Base-by-base conservation (phyloP, 345 rosid genomes). In the Citrus australasica region DNA sequence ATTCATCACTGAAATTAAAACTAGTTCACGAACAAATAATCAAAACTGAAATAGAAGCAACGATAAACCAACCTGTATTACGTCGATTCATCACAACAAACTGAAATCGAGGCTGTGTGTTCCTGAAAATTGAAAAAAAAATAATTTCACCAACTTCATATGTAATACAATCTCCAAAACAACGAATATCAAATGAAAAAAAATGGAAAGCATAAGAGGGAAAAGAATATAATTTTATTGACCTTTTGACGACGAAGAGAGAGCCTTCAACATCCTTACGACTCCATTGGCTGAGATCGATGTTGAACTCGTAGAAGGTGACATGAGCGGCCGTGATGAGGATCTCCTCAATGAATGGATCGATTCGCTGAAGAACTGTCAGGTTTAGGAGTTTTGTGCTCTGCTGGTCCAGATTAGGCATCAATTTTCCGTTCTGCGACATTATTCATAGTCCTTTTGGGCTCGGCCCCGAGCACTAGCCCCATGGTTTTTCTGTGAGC, bases 231-330 rank as follows among this genome's bases (percentile, higher is more conserved):
- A 9, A 13, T 62, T 24, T 69, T 3, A 11, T 10, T 30, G 3
- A 92, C 98, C 99, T 91, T 84, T 96, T 94, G 53, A 96, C 99
- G 28, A 96, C 99, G 72, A 94, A 92, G 22, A 96, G 89, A 75
- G 99, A 91, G 51, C 99, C 99, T 87, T 96, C 99, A 53, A 96
- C 98, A 67, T 96, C 98, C 84, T 96, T 96, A 67, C 98, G 97
- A 55, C 98, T 88, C 99, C 99, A 95, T 87, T 91, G 96, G 86
- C 88, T 91, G 76, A 86, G 90, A 46, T 95, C 98, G 82, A 92
- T 83, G 79, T 95, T 89, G 90, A 93, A 95, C 88, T 95, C 94
- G 81, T 93, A 95, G 88, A 95, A 89, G 53, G 99, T 91, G 78
- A 95, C 99, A 78, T 95, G 97, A 77, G 97, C 98, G n/a, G 97